Conservation (phyloP, 345 rosid genomes). For the Eucalyptus pauciflora region DNA sequence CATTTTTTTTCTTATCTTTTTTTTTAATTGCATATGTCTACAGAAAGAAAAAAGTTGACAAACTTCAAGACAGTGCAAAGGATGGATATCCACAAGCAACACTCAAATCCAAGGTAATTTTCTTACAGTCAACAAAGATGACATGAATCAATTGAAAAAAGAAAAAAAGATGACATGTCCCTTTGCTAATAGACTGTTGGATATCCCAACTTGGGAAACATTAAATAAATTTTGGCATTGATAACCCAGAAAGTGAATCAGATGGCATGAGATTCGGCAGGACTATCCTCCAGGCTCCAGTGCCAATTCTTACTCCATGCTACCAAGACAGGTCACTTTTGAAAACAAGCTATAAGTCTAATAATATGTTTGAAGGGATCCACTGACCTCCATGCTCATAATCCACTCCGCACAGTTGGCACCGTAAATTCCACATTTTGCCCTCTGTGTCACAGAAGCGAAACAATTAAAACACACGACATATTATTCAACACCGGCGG, state of each 20-base stretch:
- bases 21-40: neutral
- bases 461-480: neutral
- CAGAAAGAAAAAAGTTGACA: neutral
- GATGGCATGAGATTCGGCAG: neutral
- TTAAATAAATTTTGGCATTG: neutral
- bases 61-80: neutral
- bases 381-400: slow-evolving; percentile 81
- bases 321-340: neutral
- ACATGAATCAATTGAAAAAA: neutral
- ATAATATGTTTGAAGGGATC: neutral
- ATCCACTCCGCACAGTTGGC: slow-evolving; percentile 89
- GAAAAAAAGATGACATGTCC: neutral
- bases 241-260: neutral
- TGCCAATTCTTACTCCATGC: neutral
- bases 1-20: neutral
- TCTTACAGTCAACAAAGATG: neutral
- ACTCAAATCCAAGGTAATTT: neutral
- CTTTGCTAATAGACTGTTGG: neutral
- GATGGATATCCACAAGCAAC: neutral
- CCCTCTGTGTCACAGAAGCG: slow-evolving; percentile 27
- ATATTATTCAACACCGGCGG: neutral
- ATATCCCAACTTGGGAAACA: neutral
- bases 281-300: neutral
- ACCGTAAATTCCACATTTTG: slow-evolving; percentile 89
- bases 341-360: neutral